A percentile compares a stretch with the other conserved stretches of the same genome.
Evolutionary conservation across 805 yeast species (phyloP).

Genomic region (Ogataea trehalophila): DNA sequence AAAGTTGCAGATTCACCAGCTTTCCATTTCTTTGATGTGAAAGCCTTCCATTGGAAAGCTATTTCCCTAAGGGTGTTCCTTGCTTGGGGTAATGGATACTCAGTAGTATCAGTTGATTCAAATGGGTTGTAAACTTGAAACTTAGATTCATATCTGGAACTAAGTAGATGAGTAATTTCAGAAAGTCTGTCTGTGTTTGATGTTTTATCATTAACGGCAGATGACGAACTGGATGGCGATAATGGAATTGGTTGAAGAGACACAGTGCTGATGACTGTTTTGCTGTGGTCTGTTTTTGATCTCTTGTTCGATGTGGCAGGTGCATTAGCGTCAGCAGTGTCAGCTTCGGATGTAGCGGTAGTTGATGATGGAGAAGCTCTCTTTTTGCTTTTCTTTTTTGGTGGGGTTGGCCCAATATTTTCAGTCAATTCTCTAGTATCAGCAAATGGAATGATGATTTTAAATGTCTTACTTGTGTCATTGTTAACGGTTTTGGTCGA

Average conservation of each 20-base stretch:
- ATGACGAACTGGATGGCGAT: too few species aligned
- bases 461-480: constrained; percentile 8
- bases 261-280: too few species aligned
- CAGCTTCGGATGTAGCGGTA: too few species aligned
- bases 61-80: constrained; percentile 20
- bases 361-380: background rate
- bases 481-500: background rate
- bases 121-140: constrained; percentile 22
- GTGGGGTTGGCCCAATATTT: too few species aligned
- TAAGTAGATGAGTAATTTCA: constrained; percentile 7
- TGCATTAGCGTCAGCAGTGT: too few species aligned
- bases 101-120: constrained; percentile 3
- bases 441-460: constrained; percentile 15
- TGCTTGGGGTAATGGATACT: constrained; percentile 17
- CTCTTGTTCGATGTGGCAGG: too few species aligned
- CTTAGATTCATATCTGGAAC: constrained; percentile 22
- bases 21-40: constrained; percentile 12
- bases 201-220: background rate
- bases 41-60: constrained; percentile 15
- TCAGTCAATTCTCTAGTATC: constrained; percentile 5
- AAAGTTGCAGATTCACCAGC: constrained; percentile 2
- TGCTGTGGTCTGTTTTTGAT: too few species aligned
- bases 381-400: background rate
- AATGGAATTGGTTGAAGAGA: too few species aligned
- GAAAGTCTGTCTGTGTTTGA: background rate